A percentile compares a stretch with the other conserved stretches of the same genome.
Conservation (phyloP, 2,329 filamentous ascomycete species). For the Aspergillus sojae region DNA sequence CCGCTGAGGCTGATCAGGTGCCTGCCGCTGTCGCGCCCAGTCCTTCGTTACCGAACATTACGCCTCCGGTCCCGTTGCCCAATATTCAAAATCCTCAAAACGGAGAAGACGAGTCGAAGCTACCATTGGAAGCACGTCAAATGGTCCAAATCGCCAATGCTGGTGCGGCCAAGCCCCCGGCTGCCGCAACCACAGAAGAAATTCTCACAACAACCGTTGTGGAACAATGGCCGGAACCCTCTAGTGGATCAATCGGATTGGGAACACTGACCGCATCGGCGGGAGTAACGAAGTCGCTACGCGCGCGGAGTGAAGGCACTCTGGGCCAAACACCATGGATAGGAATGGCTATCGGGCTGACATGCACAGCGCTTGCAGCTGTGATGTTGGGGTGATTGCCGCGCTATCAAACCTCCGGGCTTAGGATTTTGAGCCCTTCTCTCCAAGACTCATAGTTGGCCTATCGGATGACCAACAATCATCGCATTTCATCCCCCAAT, state of each 20-base stretch:
- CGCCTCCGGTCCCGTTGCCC: constrained; percentile 19
- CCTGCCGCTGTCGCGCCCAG: constrained; percentile 29
- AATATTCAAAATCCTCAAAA: constrained; percentile 10
- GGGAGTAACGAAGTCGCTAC: constrained; percentile 31
- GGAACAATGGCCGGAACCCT: constrained; percentile 34
- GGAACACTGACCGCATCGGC: constrained; percentile 26
- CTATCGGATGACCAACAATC: background rate
- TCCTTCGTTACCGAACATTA: constrained; percentile 21
- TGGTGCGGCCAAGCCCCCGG: constrained; percentile 5
- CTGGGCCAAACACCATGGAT: constrained; percentile 45
- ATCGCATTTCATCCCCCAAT: constrained; percentile 4
- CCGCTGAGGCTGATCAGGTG: constrained; percentile 28
- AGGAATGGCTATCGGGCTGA: constrained; percentile 45
- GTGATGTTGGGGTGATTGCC: constrained; percentile 39
- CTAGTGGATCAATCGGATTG: constrained; percentile 33
- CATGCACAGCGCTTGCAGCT: constrained; percentile 41
- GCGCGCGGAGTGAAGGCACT: constrained; percentile 41
- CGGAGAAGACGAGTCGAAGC: constrained; percentile 8
- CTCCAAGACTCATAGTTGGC: background rate
- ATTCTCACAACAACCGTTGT: constrained; percentile 23
- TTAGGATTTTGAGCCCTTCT: background rate
- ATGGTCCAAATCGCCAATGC: constrained; percentile 8
- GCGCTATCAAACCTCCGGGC: background rate
- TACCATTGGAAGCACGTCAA: constrained; percentile 14
- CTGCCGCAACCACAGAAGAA: constrained; percentile 11